phyloP scores from a whole-genome alignment of 2,329 filamentous ascomycete genomes.

The Xylariaceae sp. region DNA sequence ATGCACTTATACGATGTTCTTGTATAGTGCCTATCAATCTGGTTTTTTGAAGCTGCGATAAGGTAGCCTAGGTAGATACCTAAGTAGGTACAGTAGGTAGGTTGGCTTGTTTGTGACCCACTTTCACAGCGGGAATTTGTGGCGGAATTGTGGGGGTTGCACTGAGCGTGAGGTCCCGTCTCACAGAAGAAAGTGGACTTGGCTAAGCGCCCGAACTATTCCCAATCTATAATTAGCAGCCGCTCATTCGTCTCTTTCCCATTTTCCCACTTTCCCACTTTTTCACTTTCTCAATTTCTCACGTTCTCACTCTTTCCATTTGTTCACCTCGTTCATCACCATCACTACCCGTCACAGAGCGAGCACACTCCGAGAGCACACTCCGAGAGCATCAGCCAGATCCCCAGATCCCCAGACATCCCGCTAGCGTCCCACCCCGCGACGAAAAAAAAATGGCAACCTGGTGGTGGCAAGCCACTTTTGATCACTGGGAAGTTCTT shows the following conservation, averaged over 20 bases:
- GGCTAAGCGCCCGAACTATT: conserved; percentile 30
- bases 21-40: too few species aligned
- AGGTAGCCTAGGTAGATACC: not conserved
- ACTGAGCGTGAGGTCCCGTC: conserved; percentile 7
- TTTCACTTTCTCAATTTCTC: not conserved
- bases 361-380: too few species aligned
- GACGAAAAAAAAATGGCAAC: not conserved
- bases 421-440: not conserved
- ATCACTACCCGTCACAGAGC: too few species aligned
- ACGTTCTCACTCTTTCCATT: not conserved
- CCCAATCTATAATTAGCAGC: conserved; percentile 30
- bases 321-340: too few species aligned
- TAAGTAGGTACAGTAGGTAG: conserved; percentile 2
- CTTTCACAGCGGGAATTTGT: not conserved
- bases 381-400: too few species aligned
- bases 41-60: not conserved
- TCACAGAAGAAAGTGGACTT: not conserved
- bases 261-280: conserved; percentile 9
- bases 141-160: conserved; percentile 12
- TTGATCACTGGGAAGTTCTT: too few species aligned
- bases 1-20: too few species aligned
- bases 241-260: conserved; percentile 21
- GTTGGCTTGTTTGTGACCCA: conserved; percentile 20
- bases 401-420: too few species aligned
- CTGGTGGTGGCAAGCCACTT: not conserved